A percentile compares a stretch with the other conserved stretches of the same genome.
Evolutionary conservation across 768 basidiomycete species (phyloP).

Genomic region (Neoboletus subvelutipes): DNA sequence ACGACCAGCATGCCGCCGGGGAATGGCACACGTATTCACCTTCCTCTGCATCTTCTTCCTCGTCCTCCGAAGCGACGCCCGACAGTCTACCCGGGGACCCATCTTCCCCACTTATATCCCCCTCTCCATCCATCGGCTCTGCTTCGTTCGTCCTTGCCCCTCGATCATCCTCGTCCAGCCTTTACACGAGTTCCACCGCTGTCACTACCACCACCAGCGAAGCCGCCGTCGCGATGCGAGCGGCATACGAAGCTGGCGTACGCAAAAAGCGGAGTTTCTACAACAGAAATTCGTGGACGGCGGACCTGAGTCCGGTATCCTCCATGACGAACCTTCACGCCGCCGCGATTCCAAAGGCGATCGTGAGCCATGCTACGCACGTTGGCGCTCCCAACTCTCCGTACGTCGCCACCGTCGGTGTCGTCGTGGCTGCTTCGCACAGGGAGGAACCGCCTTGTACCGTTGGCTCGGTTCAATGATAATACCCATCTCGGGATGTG

Average conservation of each 20-base stretch:
- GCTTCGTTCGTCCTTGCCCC: constrained; percentile 26
- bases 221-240: constrained; percentile 30
- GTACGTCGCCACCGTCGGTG: constrained; percentile 2
- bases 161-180: constrained; percentile 32
- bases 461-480: constrained; percentile 22
- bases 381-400: constrained; percentile 4
- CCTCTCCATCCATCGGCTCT: constrained; percentile 29
- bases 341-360: constrained; percentile 21
- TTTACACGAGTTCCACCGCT: constrained; percentile 14
- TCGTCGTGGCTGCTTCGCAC: constrained; percentile 8
- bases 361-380: constrained; percentile 5
- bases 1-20: constrained; percentile 21
- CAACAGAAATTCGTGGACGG: constrained; percentile 30
- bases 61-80: constrained; percentile 29
- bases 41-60: constrained; percentile 31
- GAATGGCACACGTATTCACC: constrained; percentile 31
- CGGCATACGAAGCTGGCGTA: constrained; percentile 32
- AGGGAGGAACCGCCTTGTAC: not conserved
- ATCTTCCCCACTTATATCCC: constrained; percentile 29
- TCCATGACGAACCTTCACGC: constrained; percentile 19
- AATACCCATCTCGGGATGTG: not conserved
- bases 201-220: constrained; percentile 18
- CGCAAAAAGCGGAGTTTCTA: constrained; percentile 37
- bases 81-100: constrained; percentile 23
- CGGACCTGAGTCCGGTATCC: constrained; percentile 24